phyloP scores from a whole-genome alignment of 2,329 filamentous ascomycete species.

The Pestalotiopsis sp. region DNA sequence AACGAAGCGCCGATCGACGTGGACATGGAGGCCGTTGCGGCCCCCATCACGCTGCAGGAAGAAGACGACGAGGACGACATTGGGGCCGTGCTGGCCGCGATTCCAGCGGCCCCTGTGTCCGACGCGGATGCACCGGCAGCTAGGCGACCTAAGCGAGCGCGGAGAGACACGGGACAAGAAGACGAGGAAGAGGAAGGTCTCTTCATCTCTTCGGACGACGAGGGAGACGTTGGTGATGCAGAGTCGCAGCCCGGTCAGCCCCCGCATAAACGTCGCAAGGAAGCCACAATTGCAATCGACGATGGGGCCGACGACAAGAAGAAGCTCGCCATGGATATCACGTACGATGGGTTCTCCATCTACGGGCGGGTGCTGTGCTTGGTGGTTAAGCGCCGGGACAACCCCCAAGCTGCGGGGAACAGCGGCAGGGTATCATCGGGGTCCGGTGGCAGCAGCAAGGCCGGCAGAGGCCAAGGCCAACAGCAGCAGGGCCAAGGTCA shows the following conservation, averaged over 20 bases:
- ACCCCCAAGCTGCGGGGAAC: conserved; percentile 43
- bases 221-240: conserved; percentile 31
- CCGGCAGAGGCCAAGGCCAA: conserved; percentile 24
- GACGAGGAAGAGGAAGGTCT: conserved; percentile 33
- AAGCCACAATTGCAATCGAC: conserved; percentile 27
- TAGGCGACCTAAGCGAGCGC: conserved; percentile 32
- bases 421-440: conserved; percentile 29
- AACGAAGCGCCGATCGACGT: conserved; percentile 57
- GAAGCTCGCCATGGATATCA: conserved; percentile 82
- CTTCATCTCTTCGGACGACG: conserved; percentile 39
- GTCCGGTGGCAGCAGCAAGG: conserved; percentile 29
- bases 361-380: conserved; percentile 92
- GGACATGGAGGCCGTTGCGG: conserved; percentile 39
- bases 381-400: conserved; percentile 77
- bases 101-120: conserved; percentile 46
- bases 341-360: conserved; percentile 94
- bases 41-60: conserved; percentile 41
- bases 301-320: conserved; percentile 75
- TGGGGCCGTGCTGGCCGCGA: conserved; percentile 56
- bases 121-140: conserved; percentile 26
- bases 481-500: conserved; percentile 47
- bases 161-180: conserved; percentile 28
- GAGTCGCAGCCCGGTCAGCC: conserved; percentile 31
- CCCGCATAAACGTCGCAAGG: conserved; percentile 49
- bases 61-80: conserved; percentile 65